Evolutionary conservation across 2,329 filamentous ascomycete genomes (phyloP).

Genomic region (Chalaropsis ovoidea): DNA sequence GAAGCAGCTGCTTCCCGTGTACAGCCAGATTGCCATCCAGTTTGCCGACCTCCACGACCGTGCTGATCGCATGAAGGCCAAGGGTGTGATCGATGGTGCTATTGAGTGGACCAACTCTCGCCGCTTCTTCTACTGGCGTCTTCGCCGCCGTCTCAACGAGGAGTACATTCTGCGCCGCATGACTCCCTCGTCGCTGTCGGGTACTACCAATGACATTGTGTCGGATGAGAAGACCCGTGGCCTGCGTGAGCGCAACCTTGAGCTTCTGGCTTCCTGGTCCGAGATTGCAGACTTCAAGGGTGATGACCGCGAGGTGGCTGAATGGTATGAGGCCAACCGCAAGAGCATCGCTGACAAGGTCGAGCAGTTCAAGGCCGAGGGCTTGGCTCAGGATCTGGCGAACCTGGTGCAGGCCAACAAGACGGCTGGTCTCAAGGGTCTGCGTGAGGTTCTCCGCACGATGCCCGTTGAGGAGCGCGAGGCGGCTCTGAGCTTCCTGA

Average conservation of each 20-base stretch:
- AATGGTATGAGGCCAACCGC: conserved; percentile 94
- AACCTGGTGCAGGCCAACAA: conserved; percentile 39
- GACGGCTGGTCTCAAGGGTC: conserved; percentile 70
- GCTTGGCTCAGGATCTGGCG: conserved; percentile 42
- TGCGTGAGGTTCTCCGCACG: conserved; percentile 74
- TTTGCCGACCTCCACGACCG: conserved; percentile 97
- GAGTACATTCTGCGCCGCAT: conserved; percentile 94
- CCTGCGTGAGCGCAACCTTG: conserved; percentile 56
- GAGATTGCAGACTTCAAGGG: conserved; percentile 64
- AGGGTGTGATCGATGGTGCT: conserved; percentile 77
- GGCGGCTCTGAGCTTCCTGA: conserved; percentile 56
- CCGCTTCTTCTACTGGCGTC: conserved; percentile 99
- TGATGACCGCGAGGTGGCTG: conserved; percentile 72
- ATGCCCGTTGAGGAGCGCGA: conserved; percentile 84
- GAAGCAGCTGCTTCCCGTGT: conserved; percentile 81
- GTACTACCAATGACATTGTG: conserved; percentile 31
- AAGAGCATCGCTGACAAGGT: conserved; percentile 75
- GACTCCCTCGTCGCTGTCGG: conserved; percentile 37
- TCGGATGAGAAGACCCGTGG: conserved; percentile 38
- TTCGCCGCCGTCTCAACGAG: conserved; percentile 91
- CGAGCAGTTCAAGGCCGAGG: conserved; percentile 69
- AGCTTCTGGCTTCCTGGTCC: conserved; percentile 73
- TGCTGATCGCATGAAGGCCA: conserved; percentile 94
- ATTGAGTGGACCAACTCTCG: conserved; percentile 82
- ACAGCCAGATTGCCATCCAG: conserved; percentile 88